Conservation (phyloP, 371 early-diverging fungal species). For the Circinella umbellata region DNA sequence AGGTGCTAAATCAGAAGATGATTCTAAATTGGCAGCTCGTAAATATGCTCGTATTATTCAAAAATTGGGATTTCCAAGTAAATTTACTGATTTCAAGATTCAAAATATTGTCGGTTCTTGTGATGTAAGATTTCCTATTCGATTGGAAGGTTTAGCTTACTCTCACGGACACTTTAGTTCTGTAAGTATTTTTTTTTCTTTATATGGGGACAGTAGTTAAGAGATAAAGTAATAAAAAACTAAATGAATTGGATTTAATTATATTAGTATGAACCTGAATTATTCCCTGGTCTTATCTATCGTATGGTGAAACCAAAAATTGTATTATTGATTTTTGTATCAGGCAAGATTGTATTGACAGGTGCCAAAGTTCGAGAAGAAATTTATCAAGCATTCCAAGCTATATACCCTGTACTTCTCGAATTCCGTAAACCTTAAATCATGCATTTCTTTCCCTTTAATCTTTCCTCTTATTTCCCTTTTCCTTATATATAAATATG, state of each 20-base stretch:
- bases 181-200: slow-evolving; percentile 59
- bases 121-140: slow-evolving; percentile 99
- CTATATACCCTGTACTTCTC: slow-evolving; percentile 99
- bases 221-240: background rate
- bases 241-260: slow-evolving; percentile 13
- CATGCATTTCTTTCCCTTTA: background rate
- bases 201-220: background rate
- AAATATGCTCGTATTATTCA: slow-evolving; percentile 99
- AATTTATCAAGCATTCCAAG: slow-evolving; percentile 99
- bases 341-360: slow-evolving; percentile 99
- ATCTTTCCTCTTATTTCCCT: background rate
- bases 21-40: slow-evolving; percentile 96
- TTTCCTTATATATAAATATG: background rate
- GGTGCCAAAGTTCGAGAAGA: slow-evolving; percentile 99
- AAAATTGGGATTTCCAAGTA: slow-evolving; percentile 98
- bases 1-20: slow-evolving; percentile 97
- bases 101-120: slow-evolving; percentile 99
- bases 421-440: slow-evolving; percentile 83
- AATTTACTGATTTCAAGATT: slow-evolving; percentile 99
- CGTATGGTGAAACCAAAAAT: slow-evolving; percentile 99
- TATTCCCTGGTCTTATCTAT: slow-evolving; percentile 99
- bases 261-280: slow-evolving; percentile 98
- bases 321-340: slow-evolving; percentile 99
- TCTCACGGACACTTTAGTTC: slow-evolving; percentile 98
- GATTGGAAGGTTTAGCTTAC: slow-evolving; percentile 98